Base-by-base conservation (phyloP, 192 early-diverging fungal genomes). In the Coemansia sp. region DNA sequence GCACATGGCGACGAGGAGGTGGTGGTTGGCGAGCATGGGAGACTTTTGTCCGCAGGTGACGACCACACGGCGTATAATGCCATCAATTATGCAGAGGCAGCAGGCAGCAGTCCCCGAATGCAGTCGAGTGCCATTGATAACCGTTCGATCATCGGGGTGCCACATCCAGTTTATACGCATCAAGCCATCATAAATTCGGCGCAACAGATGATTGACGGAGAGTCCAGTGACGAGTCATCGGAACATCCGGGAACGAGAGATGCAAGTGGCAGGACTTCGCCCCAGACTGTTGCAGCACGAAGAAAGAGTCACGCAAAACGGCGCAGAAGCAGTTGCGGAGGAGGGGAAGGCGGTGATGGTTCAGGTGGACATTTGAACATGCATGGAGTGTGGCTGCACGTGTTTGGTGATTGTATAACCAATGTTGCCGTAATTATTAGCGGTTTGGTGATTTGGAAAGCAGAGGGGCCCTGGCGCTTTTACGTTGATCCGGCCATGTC, bases 401-500 rank as follows among this genome's bases (percentile, higher is more conserved):
- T 95, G 27, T 74, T 95, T 19, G 94, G 95, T 52, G 95, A 97
- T 74, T 90, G 92, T 4, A 82, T 96, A 19, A 93, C 91, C 25
- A 91, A 90, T 55, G 71, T 97, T 54, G 95, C 91, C 3, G 95
- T 97, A 24, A 93, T 97, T 50, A 73, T 87, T 42, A 85, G 88
- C 42, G 88, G 91, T 0, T 67, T 94, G 54, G 84, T 95, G 54
- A 90, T 95, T 39, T 90, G 91, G 85, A 78, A 87, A 30, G 84
- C 86, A 0, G 67, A 86, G 14, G 88, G 85, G 25, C 53, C 60
- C 2, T 95, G 92, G 94, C 69, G 85, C 51, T 87, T 84, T 53
- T 97, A 95, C 77, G 81, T 91, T 75, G 95, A 97, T 74, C 95
- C 95, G 42, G 66, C 89, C 56, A 77, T 92, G 11, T 93, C 91